Evolutionary conservation across 345 rosid species (phyloP).

Genomic region (Citrus glauca): DNA sequence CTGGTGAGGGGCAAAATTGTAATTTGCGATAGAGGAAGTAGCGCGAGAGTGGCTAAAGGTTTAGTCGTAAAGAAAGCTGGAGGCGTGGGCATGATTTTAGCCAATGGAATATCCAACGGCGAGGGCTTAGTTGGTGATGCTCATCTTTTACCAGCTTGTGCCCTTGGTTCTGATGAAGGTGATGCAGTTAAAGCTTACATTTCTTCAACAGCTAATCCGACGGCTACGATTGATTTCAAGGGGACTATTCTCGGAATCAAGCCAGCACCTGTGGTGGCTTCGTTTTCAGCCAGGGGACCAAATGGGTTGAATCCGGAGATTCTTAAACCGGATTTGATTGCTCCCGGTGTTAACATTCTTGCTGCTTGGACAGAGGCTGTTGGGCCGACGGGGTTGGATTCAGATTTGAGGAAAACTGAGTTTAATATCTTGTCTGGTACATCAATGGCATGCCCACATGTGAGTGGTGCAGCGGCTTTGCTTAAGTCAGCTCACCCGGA

Average conservation of each 20-base stretch:
- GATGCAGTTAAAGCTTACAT: conserved; percentile 59
- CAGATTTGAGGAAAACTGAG: conserved; percentile 60
- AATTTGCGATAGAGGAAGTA: conserved; percentile 75
- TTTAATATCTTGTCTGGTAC: conserved; percentile 83
- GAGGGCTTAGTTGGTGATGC: conserved; percentile 86
- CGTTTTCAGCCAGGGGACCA: conserved; percentile 75
- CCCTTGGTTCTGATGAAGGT: conserved; percentile 66
- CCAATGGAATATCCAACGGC: conserved; percentile 72
- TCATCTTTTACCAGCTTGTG: conserved; percentile 69
- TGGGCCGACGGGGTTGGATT: conserved; percentile 68
- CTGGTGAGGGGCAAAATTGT: conserved; percentile 69
- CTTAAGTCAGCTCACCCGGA: conserved; percentile 75
- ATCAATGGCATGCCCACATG: conserved; percentile 86
- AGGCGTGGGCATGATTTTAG: conserved; percentile 81
- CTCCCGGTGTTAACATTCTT: conserved; percentile 75
- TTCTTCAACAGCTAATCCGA: conserved; percentile 30
- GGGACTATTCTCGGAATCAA: conserved; percentile 73
- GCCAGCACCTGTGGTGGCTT: conserved; percentile 82
- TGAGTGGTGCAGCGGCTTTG: conserved; percentile 78
- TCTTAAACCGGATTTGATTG: conserved; percentile 77
- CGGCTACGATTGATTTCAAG: conserved; percentile 60
- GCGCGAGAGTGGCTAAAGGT: conserved; percentile 74
- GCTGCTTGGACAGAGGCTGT: conserved; percentile 82
- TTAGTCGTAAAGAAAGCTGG: conserved; percentile 82
- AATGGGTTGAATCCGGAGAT: conserved; percentile 73